phyloP scores from a whole-genome alignment of 129 eudicot species.

The Mikania micrantha region DNA sequence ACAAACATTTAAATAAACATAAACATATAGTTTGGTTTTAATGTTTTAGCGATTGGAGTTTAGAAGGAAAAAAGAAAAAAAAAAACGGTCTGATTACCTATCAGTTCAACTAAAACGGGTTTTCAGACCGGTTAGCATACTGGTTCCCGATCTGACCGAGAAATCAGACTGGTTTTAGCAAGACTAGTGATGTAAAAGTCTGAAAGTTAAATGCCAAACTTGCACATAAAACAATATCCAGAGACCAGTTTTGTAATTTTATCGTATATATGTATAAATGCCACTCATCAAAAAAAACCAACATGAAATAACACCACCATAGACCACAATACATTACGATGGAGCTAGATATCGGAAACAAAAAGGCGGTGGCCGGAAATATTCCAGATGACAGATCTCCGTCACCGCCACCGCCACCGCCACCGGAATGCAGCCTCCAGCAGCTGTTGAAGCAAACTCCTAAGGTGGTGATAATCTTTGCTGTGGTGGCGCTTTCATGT shows the following conservation, averaged over 20 bases:
- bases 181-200: neutral
- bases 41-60: too few relatives aligned
- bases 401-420: neutral
- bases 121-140: too few relatives aligned
- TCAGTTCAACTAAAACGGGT: too few relatives aligned
- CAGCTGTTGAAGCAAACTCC: constrained; percentile 13
- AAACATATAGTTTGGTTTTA: too few relatives aligned
- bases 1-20: too few relatives aligned
- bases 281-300: neutral
- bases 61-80: too few relatives aligned
- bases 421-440: neutral
- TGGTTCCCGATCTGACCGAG: too few relatives aligned
- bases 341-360: constrained; percentile 16
- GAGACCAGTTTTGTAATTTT: neutral
- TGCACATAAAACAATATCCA: neutral
- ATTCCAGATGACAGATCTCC: constrained; percentile 2
- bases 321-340: constrained; percentile 9
- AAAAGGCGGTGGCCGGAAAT: constrained; percentile 3
- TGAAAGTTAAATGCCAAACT: neutral
- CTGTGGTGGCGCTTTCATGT: constrained; percentile 19
- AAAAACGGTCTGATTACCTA: too few relatives aligned
- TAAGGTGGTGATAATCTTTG: constrained; percentile 14
- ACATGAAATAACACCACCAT: constrained; percentile 14
- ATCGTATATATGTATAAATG: neutral
- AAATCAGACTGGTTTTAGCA: too few relatives aligned